A percentile compares a stretch with the other conserved stretches of the same genome.
Evolutionary conservation across 306 rosid genomes (phyloP).

Genomic region (Echinosophora koreensis): DNA sequence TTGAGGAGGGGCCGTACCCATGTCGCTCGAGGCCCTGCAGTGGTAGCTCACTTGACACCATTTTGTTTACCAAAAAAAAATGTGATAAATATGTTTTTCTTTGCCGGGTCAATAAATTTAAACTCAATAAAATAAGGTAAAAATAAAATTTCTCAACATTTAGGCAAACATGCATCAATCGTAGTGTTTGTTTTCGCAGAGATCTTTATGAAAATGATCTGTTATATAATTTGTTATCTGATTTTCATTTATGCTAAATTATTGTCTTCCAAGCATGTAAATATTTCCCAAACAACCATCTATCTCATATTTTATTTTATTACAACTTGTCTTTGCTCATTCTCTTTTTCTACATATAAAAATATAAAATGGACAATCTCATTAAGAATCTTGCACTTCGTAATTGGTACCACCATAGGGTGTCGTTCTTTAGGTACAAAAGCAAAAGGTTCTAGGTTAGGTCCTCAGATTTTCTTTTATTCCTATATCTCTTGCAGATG

Average conservation of each 20-base stretch:
- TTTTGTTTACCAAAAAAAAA: too few relatives aligned
- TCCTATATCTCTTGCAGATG: background rate
- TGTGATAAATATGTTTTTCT: too few relatives aligned
- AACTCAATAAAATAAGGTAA: background rate
- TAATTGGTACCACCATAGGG: constrained; percentile 15
- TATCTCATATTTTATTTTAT: background rate
- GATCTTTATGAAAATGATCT: background rate
- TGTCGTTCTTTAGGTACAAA: constrained; percentile 12
- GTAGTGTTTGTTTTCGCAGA: background rate
- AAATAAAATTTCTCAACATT: constrained; percentile 2
- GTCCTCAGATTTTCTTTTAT: background rate
- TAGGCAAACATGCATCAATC: background rate
- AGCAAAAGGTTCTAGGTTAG: constrained; percentile 9
- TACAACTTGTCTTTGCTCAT: background rate
- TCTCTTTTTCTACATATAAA: constrained; percentile 18
- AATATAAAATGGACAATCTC: background rate
- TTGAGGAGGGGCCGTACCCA: too few relatives aligned
- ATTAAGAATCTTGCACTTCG: constrained; percentile 3
- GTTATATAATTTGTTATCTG: background rate
- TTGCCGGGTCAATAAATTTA: background rate
- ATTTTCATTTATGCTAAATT: constrained; percentile 10
- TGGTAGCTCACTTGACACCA: too few relatives aligned
- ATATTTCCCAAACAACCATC: background rate
- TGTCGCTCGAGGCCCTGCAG: too few relatives aligned
- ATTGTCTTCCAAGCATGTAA: background rate